phyloP scores from a whole-genome alignment of 2,329 filamentous ascomycete species.

The Clarireedia monteithiana region DNA sequence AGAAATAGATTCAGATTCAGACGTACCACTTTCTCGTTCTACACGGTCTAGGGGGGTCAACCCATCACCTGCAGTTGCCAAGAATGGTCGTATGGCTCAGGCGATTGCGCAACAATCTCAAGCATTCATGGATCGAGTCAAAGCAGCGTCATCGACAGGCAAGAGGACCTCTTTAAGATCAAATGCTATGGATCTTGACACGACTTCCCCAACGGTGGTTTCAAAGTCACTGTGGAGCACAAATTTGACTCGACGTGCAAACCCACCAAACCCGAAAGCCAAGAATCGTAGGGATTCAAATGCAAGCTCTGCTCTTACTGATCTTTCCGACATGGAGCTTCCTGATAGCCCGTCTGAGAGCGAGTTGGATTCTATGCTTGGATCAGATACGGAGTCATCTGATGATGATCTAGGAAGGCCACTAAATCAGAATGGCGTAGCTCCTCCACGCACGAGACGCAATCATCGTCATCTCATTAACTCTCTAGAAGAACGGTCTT shows the following conservation, averaged over 20 bases:
- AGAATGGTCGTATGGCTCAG: not conserved
- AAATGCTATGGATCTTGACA: not conserved
- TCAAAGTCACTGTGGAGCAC: not conserved
- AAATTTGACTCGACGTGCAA: too few species aligned
- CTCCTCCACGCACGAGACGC: not conserved
- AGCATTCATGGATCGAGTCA: not conserved
- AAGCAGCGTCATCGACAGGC: not conserved
- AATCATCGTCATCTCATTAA: constrained; percentile 14
- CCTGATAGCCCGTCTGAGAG: constrained; percentile 15
- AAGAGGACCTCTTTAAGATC: not conserved
- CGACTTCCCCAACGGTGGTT: not conserved
- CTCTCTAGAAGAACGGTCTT: constrained; percentile 29
- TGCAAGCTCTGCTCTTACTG: not conserved
- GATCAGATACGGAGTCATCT: constrained; percentile 2
- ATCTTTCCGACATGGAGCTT: not conserved
- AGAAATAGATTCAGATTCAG: constrained; percentile 16
- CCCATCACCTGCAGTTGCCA: not conserved
- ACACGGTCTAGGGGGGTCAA: not conserved
- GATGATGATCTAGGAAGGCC: not conserved
- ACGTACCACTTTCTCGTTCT: constrained; percentile 8
- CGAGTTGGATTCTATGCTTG: constrained; percentile 7
- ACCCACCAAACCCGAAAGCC: constrained; percentile 7
- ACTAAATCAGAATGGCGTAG: not conserved
- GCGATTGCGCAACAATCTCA: not conserved
- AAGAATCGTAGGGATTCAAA: constrained; percentile 13